phyloP scores from a whole-genome alignment of 345 rosid genomes.

The Hirschfeldia incana region DNA sequence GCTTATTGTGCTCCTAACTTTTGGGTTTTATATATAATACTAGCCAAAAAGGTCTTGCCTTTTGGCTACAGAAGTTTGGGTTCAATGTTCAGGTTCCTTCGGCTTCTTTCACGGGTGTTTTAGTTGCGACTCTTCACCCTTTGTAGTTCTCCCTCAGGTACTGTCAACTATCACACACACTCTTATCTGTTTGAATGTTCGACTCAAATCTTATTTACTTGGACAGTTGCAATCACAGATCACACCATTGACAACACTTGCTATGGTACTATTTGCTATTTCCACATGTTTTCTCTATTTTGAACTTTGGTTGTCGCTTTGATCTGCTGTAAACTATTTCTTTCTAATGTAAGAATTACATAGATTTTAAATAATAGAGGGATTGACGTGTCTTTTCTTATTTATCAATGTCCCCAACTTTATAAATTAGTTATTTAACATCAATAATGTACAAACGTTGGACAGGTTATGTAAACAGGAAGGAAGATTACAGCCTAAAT shows the following conservation, averaged over 20 bases:
- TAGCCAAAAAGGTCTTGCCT: constrained; percentile 73
- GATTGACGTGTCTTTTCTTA: too few species aligned
- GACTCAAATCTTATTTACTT: background rate
- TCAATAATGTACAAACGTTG: too few species aligned
- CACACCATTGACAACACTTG: constrained; percentile 68
- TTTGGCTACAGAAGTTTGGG: constrained; percentile 58
- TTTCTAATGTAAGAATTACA: too few species aligned
- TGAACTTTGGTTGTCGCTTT: too few species aligned
- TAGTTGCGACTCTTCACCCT: constrained; percentile 79
- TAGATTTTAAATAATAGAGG: too few species aligned
- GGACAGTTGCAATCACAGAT: constrained; percentile 47
- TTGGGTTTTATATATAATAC: constrained; percentile 85
- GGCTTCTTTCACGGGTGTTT: constrained; percentile 87
- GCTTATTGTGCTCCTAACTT: constrained; percentile 98
- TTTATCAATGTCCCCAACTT: too few species aligned
- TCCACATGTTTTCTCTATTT: constrained; percentile 72
- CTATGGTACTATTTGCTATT: constrained; percentile 68
- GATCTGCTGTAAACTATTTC: too few species aligned
- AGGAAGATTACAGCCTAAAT: too few species aligned
- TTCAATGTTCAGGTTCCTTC: constrained; percentile 52
- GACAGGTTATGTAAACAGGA: too few species aligned
- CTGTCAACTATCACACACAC: constrained; percentile 1
- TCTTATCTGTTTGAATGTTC: background rate
- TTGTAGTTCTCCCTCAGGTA: constrained; percentile 81
- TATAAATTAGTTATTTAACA: too few species aligned